phyloP scores from a whole-genome alignment of 495 filamentous ascomycete genomes.

The Penicillium subrubescens region DNA sequence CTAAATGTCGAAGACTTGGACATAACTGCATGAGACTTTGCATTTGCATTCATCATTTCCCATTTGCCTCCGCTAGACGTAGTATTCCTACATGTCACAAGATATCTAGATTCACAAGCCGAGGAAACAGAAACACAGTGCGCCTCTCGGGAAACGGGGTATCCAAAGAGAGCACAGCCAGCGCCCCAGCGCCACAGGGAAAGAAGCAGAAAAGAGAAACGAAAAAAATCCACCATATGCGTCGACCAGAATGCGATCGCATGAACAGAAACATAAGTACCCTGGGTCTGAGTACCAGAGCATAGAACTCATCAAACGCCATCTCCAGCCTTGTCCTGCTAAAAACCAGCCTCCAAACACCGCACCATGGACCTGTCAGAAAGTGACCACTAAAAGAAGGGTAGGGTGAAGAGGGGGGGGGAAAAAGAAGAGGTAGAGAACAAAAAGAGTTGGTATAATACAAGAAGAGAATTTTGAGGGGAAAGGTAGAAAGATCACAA shows the following conservation, averaged over 20 bases:
- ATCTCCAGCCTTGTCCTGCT: constrained; percentile 35
- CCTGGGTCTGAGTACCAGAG: constrained; percentile 9
- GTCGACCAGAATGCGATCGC: constrained; percentile 23
- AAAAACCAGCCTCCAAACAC: constrained; percentile 46
- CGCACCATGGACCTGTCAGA: constrained; percentile 44
- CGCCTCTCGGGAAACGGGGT: constrained; percentile 28
- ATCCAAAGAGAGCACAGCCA: constrained; percentile 32
- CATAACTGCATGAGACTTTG: constrained; percentile 8
- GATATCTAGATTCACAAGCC: constrained; percentile 23
- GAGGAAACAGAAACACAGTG: constrained; percentile 13
- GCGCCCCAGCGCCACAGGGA: constrained; percentile 16
- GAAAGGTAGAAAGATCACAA: constrained; percentile 36
- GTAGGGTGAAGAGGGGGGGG: constrained; percentile 17
- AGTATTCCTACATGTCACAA: constrained; percentile 43
- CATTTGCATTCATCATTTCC: constrained; percentile 25
- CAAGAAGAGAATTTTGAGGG: constrained; percentile 29
- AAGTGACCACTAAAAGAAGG: constrained; percentile 28
- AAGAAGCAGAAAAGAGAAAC: constrained; percentile 11
- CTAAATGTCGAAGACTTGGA: neutral
- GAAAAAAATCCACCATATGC: constrained; percentile 22
- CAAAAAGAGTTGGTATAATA: constrained; percentile 39
- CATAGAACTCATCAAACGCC: constrained; percentile 42
- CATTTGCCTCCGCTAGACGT: constrained; percentile 11
- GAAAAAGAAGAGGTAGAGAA: constrained; percentile 18
- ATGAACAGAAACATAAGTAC: constrained; percentile 18